Base-by-base conservation (phyloP, 169 alveolate genomes). In the Amoebophrya sp. region DNA sequence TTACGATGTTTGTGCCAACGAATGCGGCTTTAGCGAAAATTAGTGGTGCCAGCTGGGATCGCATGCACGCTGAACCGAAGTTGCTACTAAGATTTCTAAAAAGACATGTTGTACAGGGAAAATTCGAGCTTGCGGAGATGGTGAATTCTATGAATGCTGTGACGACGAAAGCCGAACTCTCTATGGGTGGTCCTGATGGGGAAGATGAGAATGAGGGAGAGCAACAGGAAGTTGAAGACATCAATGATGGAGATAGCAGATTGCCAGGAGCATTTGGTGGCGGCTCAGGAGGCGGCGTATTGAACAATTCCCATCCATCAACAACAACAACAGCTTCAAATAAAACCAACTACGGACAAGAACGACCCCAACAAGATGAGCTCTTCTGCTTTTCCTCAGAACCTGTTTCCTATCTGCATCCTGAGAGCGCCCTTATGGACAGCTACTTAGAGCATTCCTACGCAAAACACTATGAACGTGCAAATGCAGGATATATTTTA, bases 341-440 rank as follows among this genome's bases (percentile, higher is more conserved):
- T 6, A 47, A n/a, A n/a, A n/a, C n/a, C n/a, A n/a, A n/a, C n/a
- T n/a, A n/a, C n/a, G n/a, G n/a, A n/a, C n/a, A n/a, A n/a, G n/a
- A n/a, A n/a, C n/a, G n/a, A n/a, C n/a, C n/a, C n/a, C n/a, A n/a
- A n/a, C n/a, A n/a, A n/a, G n/a, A n/a, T n/a, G n/a, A n/a, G n/a
- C n/a, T n/a, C n/a, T n/a, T n/a, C n/a, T 65, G 83, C 26, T 18
- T 65, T 0, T 65, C 83, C 26, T 65, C 83, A 18, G 83, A 65
- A 36, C 83, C 83, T 29, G 33, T 65, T 26, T 12, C 33, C 33
- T 65, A 65, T 36, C 10, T 26, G 33, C 26, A 65, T 18, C 83
- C 83, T 10, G 83, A 65, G 33, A 29, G 83, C 83, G 83, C 83
- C 2, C 83, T 65, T 6, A 65, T 65, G 83, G 83, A 65, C 83